A percentile compares a stretch with the other conserved stretches of the same genome.
Conservation (phyloP, 306 rosid species). For the Vigna unguiculata region DNA sequence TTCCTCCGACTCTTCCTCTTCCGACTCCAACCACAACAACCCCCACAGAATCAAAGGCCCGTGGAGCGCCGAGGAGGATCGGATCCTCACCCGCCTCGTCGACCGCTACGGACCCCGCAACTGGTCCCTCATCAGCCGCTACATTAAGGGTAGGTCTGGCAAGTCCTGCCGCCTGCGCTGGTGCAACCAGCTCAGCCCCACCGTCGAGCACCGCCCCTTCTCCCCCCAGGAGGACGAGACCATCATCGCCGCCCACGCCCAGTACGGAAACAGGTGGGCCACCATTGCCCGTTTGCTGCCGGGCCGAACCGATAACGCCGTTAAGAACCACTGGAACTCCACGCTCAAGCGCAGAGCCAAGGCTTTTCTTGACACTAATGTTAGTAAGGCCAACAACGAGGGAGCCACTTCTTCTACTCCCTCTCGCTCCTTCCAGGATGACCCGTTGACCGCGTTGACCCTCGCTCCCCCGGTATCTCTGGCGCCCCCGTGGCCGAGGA, state of each 20-base stretch:
- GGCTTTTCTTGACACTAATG: not conserved
- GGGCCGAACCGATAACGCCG: slow-evolving; percentile 95
- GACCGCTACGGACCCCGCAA: slow-evolving; percentile 80
- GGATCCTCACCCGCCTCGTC: slow-evolving; percentile 77
- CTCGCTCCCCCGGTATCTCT: slow-evolving; percentile 82
- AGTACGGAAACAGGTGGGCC: slow-evolving; percentile 94
- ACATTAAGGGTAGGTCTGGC: slow-evolving; percentile 87
- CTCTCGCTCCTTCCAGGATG: slow-evolving; percentile 45
- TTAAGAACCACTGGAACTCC: slow-evolving; percentile 98
- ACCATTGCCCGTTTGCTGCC: slow-evolving; percentile 90
- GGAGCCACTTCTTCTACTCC: slow-evolving; percentile 25
- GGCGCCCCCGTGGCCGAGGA: slow-evolving; percentile 5
- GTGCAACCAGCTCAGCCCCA: slow-evolving; percentile 96
- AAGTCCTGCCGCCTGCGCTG: slow-evolving; percentile 94
- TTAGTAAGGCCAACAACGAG: not conserved
- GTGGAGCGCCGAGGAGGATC: slow-evolving; percentile 96
- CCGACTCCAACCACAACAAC: slow-evolving; percentile 4
- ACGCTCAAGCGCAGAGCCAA: slow-evolving; percentile 75
- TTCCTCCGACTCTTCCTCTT: slow-evolving; percentile 67
- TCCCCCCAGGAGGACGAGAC: slow-evolving; percentile 79
- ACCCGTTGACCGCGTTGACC: slow-evolving; percentile 90
- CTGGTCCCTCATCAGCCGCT: slow-evolving; percentile 92
- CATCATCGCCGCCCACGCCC: slow-evolving; percentile 78
- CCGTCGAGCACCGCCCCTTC: slow-evolving; percentile 86
- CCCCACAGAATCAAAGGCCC: slow-evolving; percentile 84